Conservation (phyloP, 768 basidiomycete species). For the Pisolithus sp. region DNA sequence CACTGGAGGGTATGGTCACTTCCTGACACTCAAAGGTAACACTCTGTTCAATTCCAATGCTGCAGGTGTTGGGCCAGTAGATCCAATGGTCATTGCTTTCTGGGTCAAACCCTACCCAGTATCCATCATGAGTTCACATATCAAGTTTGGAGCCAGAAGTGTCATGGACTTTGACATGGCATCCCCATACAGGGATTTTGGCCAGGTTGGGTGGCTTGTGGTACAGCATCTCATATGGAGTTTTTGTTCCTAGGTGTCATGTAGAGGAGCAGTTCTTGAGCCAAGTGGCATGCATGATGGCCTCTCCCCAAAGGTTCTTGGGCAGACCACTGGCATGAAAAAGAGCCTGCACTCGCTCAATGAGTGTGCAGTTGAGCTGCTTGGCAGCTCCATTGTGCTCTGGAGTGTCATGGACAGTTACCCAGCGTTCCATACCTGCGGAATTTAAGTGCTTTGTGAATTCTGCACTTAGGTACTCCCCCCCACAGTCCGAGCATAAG, state of each 20-base stretch:
- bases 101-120: not conserved
- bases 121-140: not conserved
- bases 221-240: constrained; percentile 2
- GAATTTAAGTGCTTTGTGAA: not conserved
- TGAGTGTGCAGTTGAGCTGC: not conserved
- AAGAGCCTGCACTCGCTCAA: not conserved
- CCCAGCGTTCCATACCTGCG: constrained; percentile 16
- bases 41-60: constrained; percentile 6
- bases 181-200: not conserved
- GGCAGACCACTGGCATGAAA: not conserved
- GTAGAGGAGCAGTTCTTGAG: not conserved
- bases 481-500: constrained; percentile 1
- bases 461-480: constrained; percentile 30
- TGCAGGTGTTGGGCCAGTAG: not conserved
- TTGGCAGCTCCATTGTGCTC: constrained; percentile 38
- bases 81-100: not conserved
- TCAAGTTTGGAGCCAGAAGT: not conserved
- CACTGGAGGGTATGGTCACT: not conserved
- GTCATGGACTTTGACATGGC: not conserved
- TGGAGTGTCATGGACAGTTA: constrained; percentile 37
- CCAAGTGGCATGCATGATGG: not conserved
- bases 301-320: not conserved
- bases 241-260: not conserved
- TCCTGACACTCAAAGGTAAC: constrained; percentile 1
- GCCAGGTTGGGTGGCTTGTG: not conserved